Evolutionary conservation across 768 basidiomycete species (phyloP).

Genomic region (Mrakia frigida): DNA sequence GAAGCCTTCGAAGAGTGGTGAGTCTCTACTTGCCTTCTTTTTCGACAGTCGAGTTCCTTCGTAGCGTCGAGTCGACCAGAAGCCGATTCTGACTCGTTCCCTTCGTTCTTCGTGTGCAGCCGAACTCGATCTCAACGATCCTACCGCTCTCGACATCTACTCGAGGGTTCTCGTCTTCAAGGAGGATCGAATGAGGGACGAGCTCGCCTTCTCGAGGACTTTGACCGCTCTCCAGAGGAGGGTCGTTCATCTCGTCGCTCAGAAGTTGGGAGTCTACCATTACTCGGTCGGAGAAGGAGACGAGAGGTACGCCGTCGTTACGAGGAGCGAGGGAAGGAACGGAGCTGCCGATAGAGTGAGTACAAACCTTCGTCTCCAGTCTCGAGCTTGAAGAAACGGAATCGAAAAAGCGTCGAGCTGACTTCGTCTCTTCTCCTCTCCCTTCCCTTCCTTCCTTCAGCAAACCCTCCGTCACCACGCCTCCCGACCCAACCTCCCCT

Average conservation of each 20-base stretch:
- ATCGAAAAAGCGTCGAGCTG: neutral
- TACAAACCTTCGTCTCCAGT: neutral
- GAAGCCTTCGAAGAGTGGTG: constrained; percentile 27
- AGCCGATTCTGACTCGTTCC: too few species aligned
- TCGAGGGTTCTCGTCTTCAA: constrained; percentile 95
- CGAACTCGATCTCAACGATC: constrained; percentile 93
- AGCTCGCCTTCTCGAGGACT: constrained; percentile 89
- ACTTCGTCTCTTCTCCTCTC: too few species aligned
- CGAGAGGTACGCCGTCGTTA: constrained; percentile 88
- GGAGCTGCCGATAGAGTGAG: constrained; percentile 31
- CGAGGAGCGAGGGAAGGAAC: constrained; percentile 70
- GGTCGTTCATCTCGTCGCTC: constrained; percentile 91
- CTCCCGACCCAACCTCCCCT: constrained; percentile 30
- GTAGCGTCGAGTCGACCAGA: too few species aligned
- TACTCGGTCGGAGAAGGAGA: constrained; percentile 90
- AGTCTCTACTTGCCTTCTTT: neutral
- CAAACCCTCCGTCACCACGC: constrained; percentile 26
- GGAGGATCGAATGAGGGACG: constrained; percentile 94
- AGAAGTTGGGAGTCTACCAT: constrained; percentile 92
- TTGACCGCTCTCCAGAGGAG: constrained; percentile 78
- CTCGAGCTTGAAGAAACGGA: neutral
- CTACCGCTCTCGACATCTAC: constrained; percentile 92
- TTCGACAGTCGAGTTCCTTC: constrained; percentile 33
- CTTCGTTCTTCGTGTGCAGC: constrained; percentile 41
- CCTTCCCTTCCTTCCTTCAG: neutral